A percentile compares a stretch with the other conserved stretches of the same genome.
Conservation (phyloP, 2,329 filamentous ascomycete genomes). For the Fusarium staphyleae region DNA sequence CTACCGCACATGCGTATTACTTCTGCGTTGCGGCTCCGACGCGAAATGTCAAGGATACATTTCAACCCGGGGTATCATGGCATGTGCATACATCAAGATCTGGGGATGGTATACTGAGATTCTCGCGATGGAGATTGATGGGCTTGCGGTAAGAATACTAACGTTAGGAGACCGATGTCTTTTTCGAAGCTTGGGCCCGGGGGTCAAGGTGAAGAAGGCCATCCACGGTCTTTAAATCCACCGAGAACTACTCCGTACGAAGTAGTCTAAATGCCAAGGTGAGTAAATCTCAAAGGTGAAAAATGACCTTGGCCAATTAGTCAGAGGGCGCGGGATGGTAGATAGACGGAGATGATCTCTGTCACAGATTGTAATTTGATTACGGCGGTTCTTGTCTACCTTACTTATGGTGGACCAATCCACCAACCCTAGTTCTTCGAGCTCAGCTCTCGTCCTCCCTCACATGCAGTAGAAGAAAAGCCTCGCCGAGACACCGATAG, state of each 20-base stretch:
- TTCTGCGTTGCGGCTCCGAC: slow-evolving; percentile 26
- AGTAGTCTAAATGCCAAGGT: slow-evolving; percentile 5
- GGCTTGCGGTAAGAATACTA: background rate
- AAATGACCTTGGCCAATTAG: slow-evolving; percentile 10
- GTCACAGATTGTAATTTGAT: slow-evolving; percentile 33
- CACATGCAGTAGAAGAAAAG: slow-evolving; percentile 12
- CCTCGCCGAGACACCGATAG: slow-evolving; percentile 29
- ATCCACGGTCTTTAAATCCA: background rate
- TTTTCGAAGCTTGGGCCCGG: background rate
- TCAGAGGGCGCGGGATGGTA: slow-evolving; percentile 12
- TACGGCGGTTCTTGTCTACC: slow-evolving; percentile 10
- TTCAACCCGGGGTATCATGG: background rate
- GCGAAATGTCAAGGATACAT: slow-evolving; percentile 13
- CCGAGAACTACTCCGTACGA: background rate
- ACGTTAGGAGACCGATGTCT: background rate
- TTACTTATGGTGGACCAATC: slow-evolving; percentile 10
- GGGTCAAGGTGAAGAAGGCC: background rate
- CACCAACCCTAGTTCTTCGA: slow-evolving; percentile 7
- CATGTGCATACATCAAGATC: slow-evolving; percentile 24
- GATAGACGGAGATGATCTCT: slow-evolving; percentile 20
- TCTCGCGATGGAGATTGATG: background rate
- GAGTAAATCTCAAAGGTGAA: slow-evolving; percentile 2
- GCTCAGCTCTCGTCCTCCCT: slow-evolving; percentile 1
- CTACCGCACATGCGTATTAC: background rate
- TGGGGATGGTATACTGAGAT: slow-evolving; percentile 13